A percentile compares a stretch with the other conserved stretches of the same genome.
Evolutionary conservation across 139 green algal species (phyloP).

Genomic region (Coelastrella sp.): DNA sequence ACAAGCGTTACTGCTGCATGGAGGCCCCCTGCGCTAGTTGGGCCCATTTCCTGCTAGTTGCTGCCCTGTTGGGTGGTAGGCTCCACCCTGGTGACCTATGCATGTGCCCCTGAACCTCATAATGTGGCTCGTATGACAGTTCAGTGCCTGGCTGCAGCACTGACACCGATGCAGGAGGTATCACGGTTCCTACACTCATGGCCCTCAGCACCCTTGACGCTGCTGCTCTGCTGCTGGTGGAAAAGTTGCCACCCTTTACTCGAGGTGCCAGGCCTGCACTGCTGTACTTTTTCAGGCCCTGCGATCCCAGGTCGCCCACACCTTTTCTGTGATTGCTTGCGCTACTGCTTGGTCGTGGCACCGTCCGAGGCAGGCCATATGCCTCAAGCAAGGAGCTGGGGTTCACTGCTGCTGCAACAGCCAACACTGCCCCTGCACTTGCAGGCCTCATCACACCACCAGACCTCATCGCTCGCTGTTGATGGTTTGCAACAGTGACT

Average conservation of each 20-base stretch:
- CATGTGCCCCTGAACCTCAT: slow-evolving; percentile 31
- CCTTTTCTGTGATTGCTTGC: neutral
- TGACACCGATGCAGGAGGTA: slow-evolving; percentile 24
- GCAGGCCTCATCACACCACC: neutral
- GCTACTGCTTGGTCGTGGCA: neutral
- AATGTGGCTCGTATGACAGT: slow-evolving; percentile 22
- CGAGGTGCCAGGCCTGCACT: slow-evolving; percentile 15
- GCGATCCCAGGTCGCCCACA: neutral
- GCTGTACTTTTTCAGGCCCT: neutral
- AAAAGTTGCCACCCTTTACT: slow-evolving; percentile 21
- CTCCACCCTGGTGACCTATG: slow-evolving; percentile 25
- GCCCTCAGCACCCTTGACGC: slow-evolving; percentile 19
- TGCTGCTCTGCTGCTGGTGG: slow-evolving; percentile 14
- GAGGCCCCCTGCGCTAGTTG: slow-evolving; percentile 6
- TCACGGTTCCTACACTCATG: slow-evolving; percentile 27
- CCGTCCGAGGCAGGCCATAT: neutral
- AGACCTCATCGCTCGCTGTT: neutral
- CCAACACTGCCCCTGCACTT: slow-evolving; percentile 1
- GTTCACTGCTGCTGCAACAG: neutral
- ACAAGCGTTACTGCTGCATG: neutral
- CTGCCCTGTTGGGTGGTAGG: slow-evolving; percentile 27
- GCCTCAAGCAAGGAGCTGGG: neutral
- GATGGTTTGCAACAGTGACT: neutral
- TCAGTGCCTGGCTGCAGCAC: slow-evolving; percentile 35
- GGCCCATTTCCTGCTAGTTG: slow-evolving; percentile 29